phyloP scores from a whole-genome alignment of 2,329 filamentous ascomycete species.

The Akanthomyces lecanii region DNA sequence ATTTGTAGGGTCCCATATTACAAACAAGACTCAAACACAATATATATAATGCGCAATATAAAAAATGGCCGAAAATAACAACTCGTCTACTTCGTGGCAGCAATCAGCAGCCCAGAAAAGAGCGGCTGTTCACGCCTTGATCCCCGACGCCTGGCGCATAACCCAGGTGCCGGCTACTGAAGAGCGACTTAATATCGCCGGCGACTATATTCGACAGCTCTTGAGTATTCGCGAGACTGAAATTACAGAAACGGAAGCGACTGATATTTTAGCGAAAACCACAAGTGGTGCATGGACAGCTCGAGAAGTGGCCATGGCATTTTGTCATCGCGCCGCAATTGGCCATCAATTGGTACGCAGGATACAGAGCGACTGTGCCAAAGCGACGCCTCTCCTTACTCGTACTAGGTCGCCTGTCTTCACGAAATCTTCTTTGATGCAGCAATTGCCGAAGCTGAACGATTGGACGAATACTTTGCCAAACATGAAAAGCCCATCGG shows the following conservation, averaged over 20 bases:
- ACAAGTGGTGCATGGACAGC: conserved; percentile 2
- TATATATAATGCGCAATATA: background rate
- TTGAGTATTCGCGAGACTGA: background rate
- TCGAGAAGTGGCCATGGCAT: background rate
- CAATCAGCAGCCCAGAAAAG: background rate
- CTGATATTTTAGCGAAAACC: conserved; percentile 1
- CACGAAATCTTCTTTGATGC: conserved; percentile 1
- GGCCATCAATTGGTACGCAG: conserved; percentile 11
- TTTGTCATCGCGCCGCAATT: conserved; percentile 6
- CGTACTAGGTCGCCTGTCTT: background rate
- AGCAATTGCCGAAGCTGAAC: background rate
- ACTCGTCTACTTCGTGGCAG: background rate
- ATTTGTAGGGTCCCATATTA: no score
- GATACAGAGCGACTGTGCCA: background rate
- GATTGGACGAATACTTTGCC: background rate
- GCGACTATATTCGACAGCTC: conserved; percentile 7
- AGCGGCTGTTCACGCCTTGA: background rate
- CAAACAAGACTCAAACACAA: no score
- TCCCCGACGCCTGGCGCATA: background rate
- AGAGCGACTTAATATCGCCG: background rate
- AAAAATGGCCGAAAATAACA: background rate
- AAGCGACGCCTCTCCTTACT: background rate
- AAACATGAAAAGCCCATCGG: background rate
- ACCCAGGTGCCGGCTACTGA: background rate
- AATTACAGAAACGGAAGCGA: conserved; percentile 2